A percentile compares a stretch with the other conserved stretches of the same genome.
These are phyloP conservation scores for Chimonanthus praecox DNA, from an alignment of 164 flowering plant species.

Conservation along the genomic window DNA sequence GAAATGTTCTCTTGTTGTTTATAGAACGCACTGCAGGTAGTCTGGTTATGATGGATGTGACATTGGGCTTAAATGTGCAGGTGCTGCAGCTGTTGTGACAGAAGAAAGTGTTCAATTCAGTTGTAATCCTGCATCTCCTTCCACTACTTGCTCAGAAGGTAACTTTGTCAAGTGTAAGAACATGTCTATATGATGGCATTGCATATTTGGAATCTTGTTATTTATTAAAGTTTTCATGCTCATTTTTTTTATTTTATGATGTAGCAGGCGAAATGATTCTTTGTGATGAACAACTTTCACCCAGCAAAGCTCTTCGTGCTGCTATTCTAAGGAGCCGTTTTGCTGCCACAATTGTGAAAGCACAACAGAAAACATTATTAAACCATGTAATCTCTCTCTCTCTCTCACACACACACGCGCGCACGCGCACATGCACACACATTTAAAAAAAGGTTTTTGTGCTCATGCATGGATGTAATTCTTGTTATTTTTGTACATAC, in stretches of 20 bases:
- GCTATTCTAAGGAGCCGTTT: conserved; percentile 75
- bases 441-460: too few species aligned
- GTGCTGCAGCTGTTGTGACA: conserved; percentile 33
- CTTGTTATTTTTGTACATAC: too few species aligned
- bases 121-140: conserved; percentile 20
- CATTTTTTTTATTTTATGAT: conserved; percentile 8
- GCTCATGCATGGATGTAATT: too few species aligned
- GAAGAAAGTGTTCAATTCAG: conserved; percentile 30
- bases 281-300: conserved; percentile 50
- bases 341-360: conserved; percentile 77
- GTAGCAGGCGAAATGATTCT: conserved; percentile 21
- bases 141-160: conserved; percentile 43
- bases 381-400: conserved; percentile 40
- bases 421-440: background rate
- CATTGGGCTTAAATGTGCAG: conserved; percentile 19
- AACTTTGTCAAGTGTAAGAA: conserved; percentile 2
- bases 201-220: background rate
- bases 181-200: background rate
- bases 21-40: background rate
- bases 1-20: conserved; percentile 9
- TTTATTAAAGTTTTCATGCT: background rate
- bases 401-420: background rate
- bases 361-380: conserved; percentile 58
- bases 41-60: background rate
- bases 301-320: conserved; percentile 77